These are phyloP conservation scores for Serendipita vermifera DNA, from an alignment of 768 basidiomycete genomes.

Conservation along the genomic window DNA sequence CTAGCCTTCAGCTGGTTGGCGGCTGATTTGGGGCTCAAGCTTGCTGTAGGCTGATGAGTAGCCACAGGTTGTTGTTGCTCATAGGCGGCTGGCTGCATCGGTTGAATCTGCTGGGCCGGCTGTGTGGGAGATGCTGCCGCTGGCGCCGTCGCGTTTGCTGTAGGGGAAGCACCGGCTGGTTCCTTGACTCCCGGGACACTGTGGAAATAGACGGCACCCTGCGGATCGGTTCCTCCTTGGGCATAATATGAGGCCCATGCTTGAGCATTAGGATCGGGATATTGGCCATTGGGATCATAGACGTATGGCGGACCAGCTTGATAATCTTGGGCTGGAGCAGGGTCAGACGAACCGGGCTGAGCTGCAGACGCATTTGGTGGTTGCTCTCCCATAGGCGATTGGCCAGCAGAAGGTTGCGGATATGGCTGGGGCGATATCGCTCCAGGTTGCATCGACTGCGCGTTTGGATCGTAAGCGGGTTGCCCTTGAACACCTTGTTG, in stretches of 20 bases:
- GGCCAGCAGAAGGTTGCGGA: constrained; percentile 25
- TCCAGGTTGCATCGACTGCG: constrained; percentile 14
- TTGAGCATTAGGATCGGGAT: constrained; percentile 68
- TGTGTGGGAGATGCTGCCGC: constrained; percentile 13
- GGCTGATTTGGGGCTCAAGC: constrained; percentile 2
- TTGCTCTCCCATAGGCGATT: constrained; percentile 21
- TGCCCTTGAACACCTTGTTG: neutral
- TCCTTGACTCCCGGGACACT: constrained; percentile 63
- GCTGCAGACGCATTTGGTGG: neutral
- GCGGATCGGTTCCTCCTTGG: constrained; percentile 57
- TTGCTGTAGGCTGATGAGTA: neutral
- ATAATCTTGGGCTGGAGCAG: neutral
- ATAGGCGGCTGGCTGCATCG: neutral
- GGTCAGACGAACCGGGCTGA: constrained; percentile 6
- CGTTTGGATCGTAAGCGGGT: constrained; percentile 13
- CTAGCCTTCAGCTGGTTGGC: neutral
- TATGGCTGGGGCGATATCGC: constrained; percentile 22
- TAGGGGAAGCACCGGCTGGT: neutral
- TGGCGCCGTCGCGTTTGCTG: too few relatives aligned
- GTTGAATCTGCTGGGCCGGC: neutral
- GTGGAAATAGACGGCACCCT: constrained; percentile 70
- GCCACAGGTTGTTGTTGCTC: neutral
- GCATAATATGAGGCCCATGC: constrained; percentile 82
- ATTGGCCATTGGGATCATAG: constrained; percentile 54
- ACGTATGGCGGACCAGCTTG: constrained; percentile 34